A percentile compares a stretch with the other conserved stretches of the same genome.
Evolutionary conservation across 2,329 filamentous ascomycete species (phyloP).

Genomic region (Macroventuria anomochaeta): DNA sequence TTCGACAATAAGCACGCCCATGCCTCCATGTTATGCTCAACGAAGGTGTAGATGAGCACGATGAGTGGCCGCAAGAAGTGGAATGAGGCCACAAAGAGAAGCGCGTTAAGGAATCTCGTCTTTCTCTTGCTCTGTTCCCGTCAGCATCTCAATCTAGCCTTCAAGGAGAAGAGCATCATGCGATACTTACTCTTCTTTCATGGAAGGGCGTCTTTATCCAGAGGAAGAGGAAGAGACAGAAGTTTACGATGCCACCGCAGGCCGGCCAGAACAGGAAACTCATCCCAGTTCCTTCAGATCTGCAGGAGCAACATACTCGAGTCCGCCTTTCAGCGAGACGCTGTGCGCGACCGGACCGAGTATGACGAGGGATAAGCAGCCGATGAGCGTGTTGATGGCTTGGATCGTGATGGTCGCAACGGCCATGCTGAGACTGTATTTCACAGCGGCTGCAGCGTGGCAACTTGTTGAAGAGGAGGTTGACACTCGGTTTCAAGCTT

Average conservation of each 20-base stretch:
- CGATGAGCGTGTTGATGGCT: neutral
- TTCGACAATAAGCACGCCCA: conserved; percentile 13
- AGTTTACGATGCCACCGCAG: conserved; percentile 20
- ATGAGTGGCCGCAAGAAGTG: conserved; percentile 15
- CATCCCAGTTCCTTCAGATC: conserved; percentile 2
- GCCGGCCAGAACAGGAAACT: conserved; percentile 25
- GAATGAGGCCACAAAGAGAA: conserved; percentile 21
- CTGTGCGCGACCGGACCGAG: neutral
- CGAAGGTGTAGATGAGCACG: conserved; percentile 16
- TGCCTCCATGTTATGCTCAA: conserved; percentile 9
- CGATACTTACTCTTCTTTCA: neutral
- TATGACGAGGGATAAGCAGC: neutral
- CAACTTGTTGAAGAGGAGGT: neutral
- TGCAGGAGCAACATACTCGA: neutral
- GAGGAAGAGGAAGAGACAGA: conserved; percentile 15
- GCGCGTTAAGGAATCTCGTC: neutral
- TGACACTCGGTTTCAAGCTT: neutral
- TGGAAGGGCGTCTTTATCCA: neutral
- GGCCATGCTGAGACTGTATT: neutral
- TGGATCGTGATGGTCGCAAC: neutral
- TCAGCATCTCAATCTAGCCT: neutral
- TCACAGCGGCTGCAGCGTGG: no score
- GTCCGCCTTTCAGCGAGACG: neutral
- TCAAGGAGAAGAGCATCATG: no score
- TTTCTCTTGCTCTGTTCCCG: conserved; percentile 3